Conservation (phyloP, 2,329 filamentous ascomycete genomes). For the Delphinella strobiligena region DNA sequence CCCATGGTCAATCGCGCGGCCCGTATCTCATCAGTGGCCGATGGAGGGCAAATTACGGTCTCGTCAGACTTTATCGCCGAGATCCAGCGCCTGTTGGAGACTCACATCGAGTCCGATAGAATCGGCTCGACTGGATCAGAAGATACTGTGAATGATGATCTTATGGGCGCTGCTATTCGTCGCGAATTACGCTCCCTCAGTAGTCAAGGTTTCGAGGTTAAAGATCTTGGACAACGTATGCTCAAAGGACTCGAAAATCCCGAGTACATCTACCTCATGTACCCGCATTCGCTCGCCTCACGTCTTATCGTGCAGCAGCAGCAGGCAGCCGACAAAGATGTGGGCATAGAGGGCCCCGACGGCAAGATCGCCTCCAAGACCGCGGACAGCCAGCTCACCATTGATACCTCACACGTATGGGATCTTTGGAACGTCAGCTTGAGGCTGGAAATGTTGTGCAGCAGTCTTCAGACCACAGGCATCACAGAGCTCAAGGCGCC, state of each 20-base stretch:
- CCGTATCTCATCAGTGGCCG: slow-evolving; percentile 84
- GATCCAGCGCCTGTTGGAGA: slow-evolving; percentile 81
- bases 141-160: slow-evolving; percentile 64
- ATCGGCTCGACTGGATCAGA: slow-evolving; percentile 57
- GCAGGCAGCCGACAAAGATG: slow-evolving; percentile 23
- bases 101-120: slow-evolving; percentile 74
- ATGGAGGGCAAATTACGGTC: slow-evolving; percentile 93
- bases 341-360: slow-evolving; percentile 9
- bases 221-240: slow-evolving; percentile 89
- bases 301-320: slow-evolving; percentile 61
- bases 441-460: slow-evolving; percentile 86
- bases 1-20: slow-evolving; percentile 98
- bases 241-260: slow-evolving; percentile 96
- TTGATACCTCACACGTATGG: slow-evolving; percentile 82
- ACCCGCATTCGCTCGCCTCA: slow-evolving; percentile 75
- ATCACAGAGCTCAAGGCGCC: slow-evolving; percentile 58
- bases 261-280: slow-evolving; percentile 89
- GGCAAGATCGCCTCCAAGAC: slow-evolving; percentile 42
- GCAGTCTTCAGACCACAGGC: slow-evolving; percentile 62
- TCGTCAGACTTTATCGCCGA: slow-evolving; percentile 96
- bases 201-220: slow-evolving; percentile 90
- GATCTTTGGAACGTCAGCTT: slow-evolving; percentile 79
- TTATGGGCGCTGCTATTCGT: slow-evolving; percentile 63
- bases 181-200: slow-evolving; percentile 78
- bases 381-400: slow-evolving; percentile 51